Conservation (phyloP, 2,329 filamentous ascomycete species). For the Colletotrichum musae region DNA sequence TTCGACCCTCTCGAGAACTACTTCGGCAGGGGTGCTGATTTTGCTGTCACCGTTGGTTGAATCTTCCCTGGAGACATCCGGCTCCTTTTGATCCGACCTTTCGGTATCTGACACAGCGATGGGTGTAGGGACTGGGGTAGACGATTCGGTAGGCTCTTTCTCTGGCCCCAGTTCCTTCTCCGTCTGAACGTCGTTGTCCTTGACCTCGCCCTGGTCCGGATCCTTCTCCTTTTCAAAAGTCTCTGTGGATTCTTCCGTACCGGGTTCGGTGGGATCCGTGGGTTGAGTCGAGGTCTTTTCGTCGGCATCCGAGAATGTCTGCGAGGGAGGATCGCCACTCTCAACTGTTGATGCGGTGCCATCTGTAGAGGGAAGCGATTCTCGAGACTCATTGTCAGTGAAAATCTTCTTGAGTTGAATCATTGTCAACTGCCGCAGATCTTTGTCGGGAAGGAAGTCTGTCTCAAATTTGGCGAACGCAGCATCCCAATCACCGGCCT, state of each 20-base stretch:
- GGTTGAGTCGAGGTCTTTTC: constrained; percentile 61
- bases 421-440: constrained; percentile 92
- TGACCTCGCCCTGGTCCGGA: background rate
- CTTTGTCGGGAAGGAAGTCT: constrained; percentile 96
- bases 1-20: constrained; percentile 62
- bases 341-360: constrained; percentile 71
- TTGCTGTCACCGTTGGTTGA: constrained; percentile 50
- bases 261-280: constrained; percentile 54
- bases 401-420: constrained; percentile 96
- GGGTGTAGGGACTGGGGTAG: background rate
- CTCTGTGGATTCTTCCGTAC: constrained; percentile 50
- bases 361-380: constrained; percentile 80
- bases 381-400: constrained; percentile 87
- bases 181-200: background rate
- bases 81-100: constrained; percentile 20
- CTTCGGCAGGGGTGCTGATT: constrained; percentile 49
- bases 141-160: background rate
- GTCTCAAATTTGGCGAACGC: constrained; percentile 92
- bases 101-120: constrained; percentile 7
- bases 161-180: constrained; percentile 4
- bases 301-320: constrained; percentile 62
- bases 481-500: constrained; percentile 93
- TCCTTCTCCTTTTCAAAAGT: constrained; percentile 43
- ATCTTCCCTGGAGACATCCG: constrained; percentile 39
- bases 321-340: constrained; percentile 62